Evolutionary conservation across 495 filamentous ascomycete species (phyloP).

Genomic region (Glarea lozoyensis): DNA sequence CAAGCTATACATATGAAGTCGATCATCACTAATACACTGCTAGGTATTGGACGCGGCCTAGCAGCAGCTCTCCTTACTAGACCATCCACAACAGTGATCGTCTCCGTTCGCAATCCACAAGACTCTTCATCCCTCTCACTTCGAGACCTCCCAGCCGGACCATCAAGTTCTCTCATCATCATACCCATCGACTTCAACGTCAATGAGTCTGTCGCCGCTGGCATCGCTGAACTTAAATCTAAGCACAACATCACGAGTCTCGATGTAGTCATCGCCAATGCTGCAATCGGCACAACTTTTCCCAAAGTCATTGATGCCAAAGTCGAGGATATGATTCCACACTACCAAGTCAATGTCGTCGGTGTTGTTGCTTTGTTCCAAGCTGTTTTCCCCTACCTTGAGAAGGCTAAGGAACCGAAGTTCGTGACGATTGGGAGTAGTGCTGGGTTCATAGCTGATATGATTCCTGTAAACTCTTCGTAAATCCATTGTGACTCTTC

Average conservation of each 20-base stretch:
- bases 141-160: constrained; percentile 19
- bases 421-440: constrained; percentile 27
- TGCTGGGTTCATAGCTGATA: constrained; percentile 21
- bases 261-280: constrained; percentile 42
- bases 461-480: constrained; percentile 11
- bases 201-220: constrained; percentile 17
- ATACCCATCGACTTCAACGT: constrained; percentile 32
- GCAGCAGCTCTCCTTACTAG: constrained; percentile 28
- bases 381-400: constrained; percentile 27
- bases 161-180: constrained; percentile 27
- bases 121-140: constrained; percentile 16
- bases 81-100: constrained; percentile 37
- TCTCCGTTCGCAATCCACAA: constrained; percentile 30
- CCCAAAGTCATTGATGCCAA: background rate
- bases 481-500: too few relatives aligned
- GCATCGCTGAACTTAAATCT: constrained; percentile 20
- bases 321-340: background rate
- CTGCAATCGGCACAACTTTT: constrained; percentile 22
- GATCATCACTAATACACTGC: too few relatives aligned
- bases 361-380: constrained; percentile 25
- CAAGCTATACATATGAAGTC: too few relatives aligned
- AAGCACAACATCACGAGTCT: constrained; percentile 25
- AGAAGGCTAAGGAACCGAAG: constrained; percentile 22
- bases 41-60: constrained; percentile 39
- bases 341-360: constrained; percentile 9